Evolutionary conservation across 2,329 filamentous ascomycete species (phyloP).

Genomic region (Arthrinium phaeospermum): DNA sequence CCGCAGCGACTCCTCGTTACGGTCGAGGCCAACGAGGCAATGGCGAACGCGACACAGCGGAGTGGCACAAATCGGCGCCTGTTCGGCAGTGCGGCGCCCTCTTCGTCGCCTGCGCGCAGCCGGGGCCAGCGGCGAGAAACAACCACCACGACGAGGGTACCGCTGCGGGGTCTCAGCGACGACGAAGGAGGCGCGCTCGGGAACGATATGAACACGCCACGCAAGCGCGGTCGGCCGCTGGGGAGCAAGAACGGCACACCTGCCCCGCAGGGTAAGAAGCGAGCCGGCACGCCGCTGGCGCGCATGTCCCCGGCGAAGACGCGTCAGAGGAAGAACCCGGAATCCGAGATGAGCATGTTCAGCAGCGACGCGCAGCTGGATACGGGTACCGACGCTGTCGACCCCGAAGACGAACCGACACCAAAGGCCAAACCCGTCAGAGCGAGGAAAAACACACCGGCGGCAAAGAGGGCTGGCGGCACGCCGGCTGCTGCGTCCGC

Average conservation of each 20-base stretch:
- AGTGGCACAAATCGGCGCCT: constrained; percentile 41
- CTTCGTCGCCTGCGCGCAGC: constrained; percentile 46
- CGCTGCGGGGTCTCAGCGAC: constrained; percentile 51
- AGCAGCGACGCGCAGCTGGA: constrained; percentile 33
- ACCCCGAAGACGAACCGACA: constrained; percentile 32
- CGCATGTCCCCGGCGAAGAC: constrained; percentile 39
- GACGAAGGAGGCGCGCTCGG: constrained; percentile 40
- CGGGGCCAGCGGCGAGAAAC: constrained; percentile 44
- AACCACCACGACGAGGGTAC: constrained; percentile 57
- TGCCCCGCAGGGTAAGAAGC: constrained; percentile 52
- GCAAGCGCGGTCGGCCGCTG: constrained; percentile 49
- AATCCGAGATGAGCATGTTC: constrained; percentile 34
- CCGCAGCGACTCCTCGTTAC: constrained; percentile 61
- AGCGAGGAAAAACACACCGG: constrained; percentile 33
- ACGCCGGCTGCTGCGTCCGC: constrained; percentile 31
- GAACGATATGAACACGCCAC: constrained; percentile 31
- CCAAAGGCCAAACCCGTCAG: constrained; percentile 41
- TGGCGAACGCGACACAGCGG: constrained; percentile 29
- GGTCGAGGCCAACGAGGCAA: constrained; percentile 54
- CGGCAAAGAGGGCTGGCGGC: constrained; percentile 30
- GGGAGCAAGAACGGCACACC: constrained; percentile 56
- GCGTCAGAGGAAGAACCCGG: constrained; percentile 38
- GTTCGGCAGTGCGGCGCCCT: constrained; percentile 36
- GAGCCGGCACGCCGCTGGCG: constrained; percentile 51
- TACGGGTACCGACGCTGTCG: constrained; percentile 28